A percentile compares a stretch with the other conserved stretches of the same genome.
Evolutionary conservation across 2,329 filamentous ascomycete genomes (phyloP).

Genomic region (Neopestalotiopsis rosae): DNA sequence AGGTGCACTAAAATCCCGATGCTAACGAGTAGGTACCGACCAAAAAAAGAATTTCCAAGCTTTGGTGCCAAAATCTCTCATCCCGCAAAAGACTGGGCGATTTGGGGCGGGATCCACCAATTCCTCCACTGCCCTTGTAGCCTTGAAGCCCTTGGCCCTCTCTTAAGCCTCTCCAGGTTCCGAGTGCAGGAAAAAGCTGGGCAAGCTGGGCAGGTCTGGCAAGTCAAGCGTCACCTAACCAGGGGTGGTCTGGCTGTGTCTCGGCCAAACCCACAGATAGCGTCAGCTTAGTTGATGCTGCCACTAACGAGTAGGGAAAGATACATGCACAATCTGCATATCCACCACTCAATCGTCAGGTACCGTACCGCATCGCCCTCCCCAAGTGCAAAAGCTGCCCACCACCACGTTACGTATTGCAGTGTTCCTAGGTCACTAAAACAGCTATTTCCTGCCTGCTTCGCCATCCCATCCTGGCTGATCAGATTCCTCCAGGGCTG

Average conservation of each 20-base stretch:
- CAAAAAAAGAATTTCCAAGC: conserved; percentile 16
- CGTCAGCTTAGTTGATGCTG: not conserved
- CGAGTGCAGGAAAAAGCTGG: too few relatives aligned
- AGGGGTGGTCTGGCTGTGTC: not conserved
- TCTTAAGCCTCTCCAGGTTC: not conserved
- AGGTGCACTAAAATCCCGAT: not conserved
- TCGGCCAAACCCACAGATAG: conserved; percentile 9
- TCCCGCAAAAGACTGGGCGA: conserved; percentile 5
- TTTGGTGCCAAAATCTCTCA: not conserved
- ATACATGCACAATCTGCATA: not conserved
- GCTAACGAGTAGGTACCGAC: not conserved
- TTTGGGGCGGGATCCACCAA: not conserved
- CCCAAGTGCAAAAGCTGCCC: not conserved
- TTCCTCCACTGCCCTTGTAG: not conserved
- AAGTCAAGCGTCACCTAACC: not conserved
- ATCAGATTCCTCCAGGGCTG: not conserved
- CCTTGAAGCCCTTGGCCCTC: not conserved
- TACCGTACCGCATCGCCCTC: not conserved
- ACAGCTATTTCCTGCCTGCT: conserved; percentile 1
- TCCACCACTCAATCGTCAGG: not conserved
- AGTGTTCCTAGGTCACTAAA: not conserved
- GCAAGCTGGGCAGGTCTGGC: not conserved
- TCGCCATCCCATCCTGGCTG: conserved; percentile 1
- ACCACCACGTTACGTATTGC: not conserved
- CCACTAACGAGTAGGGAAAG: not conserved